Evolutionary conservation across 352 stramenopile genomes (phyloP), one percentile per base, ranked within the genome.

Genomic region (Phytophthora megakarya): DNA sequence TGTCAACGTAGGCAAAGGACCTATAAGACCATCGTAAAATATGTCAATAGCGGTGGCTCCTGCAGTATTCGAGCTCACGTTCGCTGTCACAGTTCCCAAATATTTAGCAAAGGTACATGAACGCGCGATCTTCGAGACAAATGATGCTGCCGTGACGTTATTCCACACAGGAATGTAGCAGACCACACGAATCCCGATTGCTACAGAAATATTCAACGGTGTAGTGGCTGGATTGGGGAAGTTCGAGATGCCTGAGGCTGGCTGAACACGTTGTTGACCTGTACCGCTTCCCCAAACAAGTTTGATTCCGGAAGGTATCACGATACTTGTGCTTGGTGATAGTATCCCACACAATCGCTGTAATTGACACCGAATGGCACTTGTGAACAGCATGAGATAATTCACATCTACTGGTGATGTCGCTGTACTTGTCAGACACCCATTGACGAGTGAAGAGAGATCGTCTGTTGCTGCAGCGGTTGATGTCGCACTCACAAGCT

Each of bases 291-390:
- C 75, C 80, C 80, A 89, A 3, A 84, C 60, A 19, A 89, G 53
- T 46, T 82, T 68, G 15, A 72, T 62, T 23, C 72, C 66, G 12
- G 72, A 67, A 4, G 65, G 60, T n/a, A 59, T 49, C 6, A 46
- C 38, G 30, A 62, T 61, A 50, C 67, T 73, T 19, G 59, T 54
- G 30, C 35, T 75, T 5, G 67, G 30, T 4, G 66, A 57, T 12
- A 54, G 71, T 26, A 85, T 57, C 3, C 68, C 28, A 51, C 80
- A 89, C 33, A 81, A 8, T 0, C 80, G 77, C 51, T 80, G 63
- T 45, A 86, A 63, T 46, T 89, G 77, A 32, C 80, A 89, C 0
- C 80, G 73, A 21, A 86, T 60, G 15, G 73, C 75, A 42, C 73
- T 86, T 1, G 75, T 69, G 18, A 89, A 67, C 3, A 86, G 33